Conservation (phyloP, 2,329 filamentous ascomycete species). For the Neoarthrinium moseri region DNA sequence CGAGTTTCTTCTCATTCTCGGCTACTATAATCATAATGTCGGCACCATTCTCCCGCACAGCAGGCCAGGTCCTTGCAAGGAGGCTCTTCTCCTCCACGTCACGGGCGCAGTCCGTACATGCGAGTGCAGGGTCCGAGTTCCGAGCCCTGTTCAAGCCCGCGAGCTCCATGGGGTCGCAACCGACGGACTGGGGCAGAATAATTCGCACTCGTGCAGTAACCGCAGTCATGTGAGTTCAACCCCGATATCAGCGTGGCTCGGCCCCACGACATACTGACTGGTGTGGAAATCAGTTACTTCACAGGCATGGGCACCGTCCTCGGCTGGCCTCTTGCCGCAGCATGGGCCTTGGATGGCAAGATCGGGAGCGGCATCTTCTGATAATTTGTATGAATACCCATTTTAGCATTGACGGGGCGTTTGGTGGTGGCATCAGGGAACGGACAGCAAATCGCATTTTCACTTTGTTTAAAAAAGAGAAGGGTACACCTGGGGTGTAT, state of each 20-base stretch:
- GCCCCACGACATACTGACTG: no score
- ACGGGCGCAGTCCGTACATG: not conserved
- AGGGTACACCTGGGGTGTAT: no score
- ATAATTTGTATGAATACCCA: not conserved
- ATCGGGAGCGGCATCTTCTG: constrained; percentile 1
- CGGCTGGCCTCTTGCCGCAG: not conserved
- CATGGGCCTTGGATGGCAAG: constrained; percentile 1
- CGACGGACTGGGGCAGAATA: constrained; percentile 8
- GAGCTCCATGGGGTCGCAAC: constrained; percentile 1
- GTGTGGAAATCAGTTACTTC: constrained; percentile 4
- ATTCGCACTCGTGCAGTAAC: not conserved
- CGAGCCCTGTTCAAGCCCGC: constrained; percentile 4
- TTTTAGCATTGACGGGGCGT: not conserved
- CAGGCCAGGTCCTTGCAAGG: constrained; percentile 3
- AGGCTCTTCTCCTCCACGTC: constrained; percentile 7
- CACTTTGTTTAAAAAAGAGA: no score
- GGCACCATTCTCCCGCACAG: constrained; percentile 5
- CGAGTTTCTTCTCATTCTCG: constrained; percentile 1
- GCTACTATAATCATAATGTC: not conserved
- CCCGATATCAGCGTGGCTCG: no score
- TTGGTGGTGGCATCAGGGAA: not conserved
- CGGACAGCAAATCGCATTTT: no score
- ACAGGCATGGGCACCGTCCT: constrained; percentile 6
- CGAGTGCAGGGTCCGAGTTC: not conserved
- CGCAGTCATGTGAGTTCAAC: constrained; percentile 1